Evolutionary conservation across 164 flowering plant species (phyloP).

Genomic region (Saururus chinensis): DNA sequence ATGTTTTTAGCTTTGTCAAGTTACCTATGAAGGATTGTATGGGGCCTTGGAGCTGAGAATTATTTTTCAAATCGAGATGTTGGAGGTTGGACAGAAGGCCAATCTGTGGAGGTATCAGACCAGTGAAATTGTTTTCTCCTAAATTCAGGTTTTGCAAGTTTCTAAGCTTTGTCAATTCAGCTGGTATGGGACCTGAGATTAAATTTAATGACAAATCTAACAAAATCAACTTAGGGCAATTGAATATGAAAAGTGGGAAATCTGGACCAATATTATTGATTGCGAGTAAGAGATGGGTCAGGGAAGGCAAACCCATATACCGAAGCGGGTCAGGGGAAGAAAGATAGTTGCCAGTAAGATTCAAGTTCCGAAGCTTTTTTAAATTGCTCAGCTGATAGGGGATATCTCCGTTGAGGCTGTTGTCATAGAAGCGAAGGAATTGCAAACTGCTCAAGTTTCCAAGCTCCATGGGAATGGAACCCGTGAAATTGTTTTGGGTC

Average conservation of each 20-base stretch:
- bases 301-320: constrained; percentile 12
- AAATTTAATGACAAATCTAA: constrained; percentile 13
- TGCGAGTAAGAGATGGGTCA: constrained; percentile 12
- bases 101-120: constrained; percentile 15
- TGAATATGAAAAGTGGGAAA: constrained; percentile 17
- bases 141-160: constrained; percentile 12
- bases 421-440: constrained; percentile 7
- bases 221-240: constrained; percentile 11
- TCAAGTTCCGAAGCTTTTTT: constrained; percentile 13
- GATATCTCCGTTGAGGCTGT: constrained; percentile 14
- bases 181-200: constrained; percentile 12
- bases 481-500: constrained; percentile 13
- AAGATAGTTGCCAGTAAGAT: constrained; percentile 14
- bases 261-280: constrained; percentile 7
- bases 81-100: constrained; percentile 17
- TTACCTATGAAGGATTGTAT: constrained; percentile 19
- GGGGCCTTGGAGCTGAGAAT: constrained; percentile 13
- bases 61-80: constrained; percentile 13
- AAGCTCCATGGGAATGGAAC: constrained; percentile 13
- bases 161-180: constrained; percentile 3
- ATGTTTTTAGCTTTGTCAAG: constrained; percentile 14
- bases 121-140: neutral
- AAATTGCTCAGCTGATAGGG: constrained; percentile 19
- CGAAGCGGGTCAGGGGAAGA: constrained; percentile 12
- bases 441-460: constrained; percentile 14